Conservation (phyloP, 192 early-diverging fungal species). For the Phycomyces blakesleeanus region DNA sequence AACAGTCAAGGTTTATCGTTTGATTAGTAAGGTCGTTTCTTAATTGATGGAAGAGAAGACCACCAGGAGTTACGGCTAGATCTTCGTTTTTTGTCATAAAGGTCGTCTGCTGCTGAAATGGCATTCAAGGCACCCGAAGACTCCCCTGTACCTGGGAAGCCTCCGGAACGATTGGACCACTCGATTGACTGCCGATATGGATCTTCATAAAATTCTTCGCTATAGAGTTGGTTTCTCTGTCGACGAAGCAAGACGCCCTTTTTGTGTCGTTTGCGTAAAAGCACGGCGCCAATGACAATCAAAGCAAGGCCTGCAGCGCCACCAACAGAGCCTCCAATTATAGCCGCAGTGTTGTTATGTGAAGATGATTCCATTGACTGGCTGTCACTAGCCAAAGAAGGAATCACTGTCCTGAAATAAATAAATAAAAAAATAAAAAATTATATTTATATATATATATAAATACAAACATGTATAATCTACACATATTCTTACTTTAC, state of each 20-base stretch:
- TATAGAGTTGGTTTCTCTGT: conserved; percentile 1
- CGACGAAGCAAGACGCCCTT: not conserved
- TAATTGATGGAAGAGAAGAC: not conserved
- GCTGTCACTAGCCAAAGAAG: conserved; percentile 6
- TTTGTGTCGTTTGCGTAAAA: conserved; percentile 4
- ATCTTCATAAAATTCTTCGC: conserved; percentile 19
- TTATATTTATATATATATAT: no score
- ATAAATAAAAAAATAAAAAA: no score
- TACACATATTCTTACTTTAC: conserved; percentile 21
- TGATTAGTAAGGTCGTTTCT: not conserved
- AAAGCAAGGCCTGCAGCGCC: conserved; percentile 4
- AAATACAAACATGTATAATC: no score
- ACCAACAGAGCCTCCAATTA: conserved; percentile 15
- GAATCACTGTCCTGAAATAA: conserved; percentile 10
- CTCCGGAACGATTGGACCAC: not conserved
- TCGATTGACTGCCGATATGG: not conserved
- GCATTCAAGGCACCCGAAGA: not conserved
- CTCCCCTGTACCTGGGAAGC: not conserved
- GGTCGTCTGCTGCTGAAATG: not conserved
- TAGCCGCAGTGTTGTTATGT: not conserved
- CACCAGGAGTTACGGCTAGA: not conserved
- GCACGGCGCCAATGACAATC: not conserved
- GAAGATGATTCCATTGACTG: not conserved
- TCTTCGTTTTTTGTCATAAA: not conserved
- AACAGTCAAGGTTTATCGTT: no score